Evolutionary conservation across 495 filamentous ascomycete genomes (phyloP), one percentile per base, ranked within the genome.

Genomic region (Aspergillus carlsbadensis): DNA sequence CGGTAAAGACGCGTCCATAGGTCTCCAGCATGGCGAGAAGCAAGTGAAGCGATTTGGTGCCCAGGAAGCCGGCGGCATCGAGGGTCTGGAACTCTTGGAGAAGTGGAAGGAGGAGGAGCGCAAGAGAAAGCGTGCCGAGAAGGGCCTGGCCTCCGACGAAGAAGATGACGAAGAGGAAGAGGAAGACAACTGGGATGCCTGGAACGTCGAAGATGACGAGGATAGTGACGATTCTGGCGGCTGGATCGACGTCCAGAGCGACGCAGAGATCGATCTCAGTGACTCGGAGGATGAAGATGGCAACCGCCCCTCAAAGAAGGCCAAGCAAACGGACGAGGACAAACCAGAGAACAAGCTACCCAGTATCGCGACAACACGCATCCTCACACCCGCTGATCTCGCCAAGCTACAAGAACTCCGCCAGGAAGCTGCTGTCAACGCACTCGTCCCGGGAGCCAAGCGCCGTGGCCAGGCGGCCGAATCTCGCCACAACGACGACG

Each of bases 41-140:
- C 87, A 87, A 63, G 83, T 85, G 60, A 81, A 76, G 44, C 82
- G 87, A 51, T 99, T 90, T 62, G 95, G 76, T 61, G 86, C 94
- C 66, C 85, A 92, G 62, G 84, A 86, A 51, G 71, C 69, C 5
- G 94, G 92, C 13, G 87, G 84, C 13, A 97, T 99, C 46, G 92
- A 98, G 71, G 95, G 95, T 24, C 73, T 99, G 14, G 92, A 97
- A 57, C 78, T 99, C 24, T 78, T 99, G 15, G 92, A 91, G 65
- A 81, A 89, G 67, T 97, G 89, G 87, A 99, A 97, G 75, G 88
- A 89, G 47, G 92, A 96, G 67, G 90, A 97, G 68, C 83, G 82
- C 59, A 80, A 82, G 65, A 81, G 84, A 71, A 92, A 84, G 70
- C 76, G 82, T 45, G 77, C 77, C 34, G 91, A 90, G 65, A 80